phyloP scores from a whole-genome alignment of 2,329 filamentous ascomycete genomes.

The Phialophora tarda region DNA sequence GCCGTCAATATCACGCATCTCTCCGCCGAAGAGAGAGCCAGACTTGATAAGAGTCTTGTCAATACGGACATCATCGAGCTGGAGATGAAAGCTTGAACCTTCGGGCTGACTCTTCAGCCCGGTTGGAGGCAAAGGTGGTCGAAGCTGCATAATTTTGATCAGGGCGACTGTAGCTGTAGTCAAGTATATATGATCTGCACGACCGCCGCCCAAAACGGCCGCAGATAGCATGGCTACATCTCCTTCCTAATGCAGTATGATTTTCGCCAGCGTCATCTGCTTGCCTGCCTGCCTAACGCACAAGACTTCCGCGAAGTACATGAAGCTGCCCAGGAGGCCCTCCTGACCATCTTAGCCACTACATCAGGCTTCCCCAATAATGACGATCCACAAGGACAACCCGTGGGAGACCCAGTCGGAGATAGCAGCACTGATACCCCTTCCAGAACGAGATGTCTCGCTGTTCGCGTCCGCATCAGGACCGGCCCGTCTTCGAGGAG shows the following conservation, averaged over 20 bases:
- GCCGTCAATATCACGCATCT: constrained; percentile 47
- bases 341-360: not conserved
- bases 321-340: not conserved
- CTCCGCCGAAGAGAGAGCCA: constrained; percentile 47
- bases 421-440: constrained; percentile 10
- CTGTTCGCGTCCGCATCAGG: constrained; percentile 44
- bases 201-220: not conserved
- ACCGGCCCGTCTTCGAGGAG: constrained; percentile 35
- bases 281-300: not conserved
- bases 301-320: not conserved
- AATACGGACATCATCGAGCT: constrained; percentile 25
- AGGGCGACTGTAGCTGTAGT: not conserved
- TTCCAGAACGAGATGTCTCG: constrained; percentile 2
- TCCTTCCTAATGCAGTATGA: constrained; percentile 1
- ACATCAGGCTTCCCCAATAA: not conserved
- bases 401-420: constrained; percentile 14
- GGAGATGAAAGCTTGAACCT: constrained; percentile 17
- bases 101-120: not conserved
- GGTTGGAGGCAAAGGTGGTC: not conserved
- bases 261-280: not conserved
- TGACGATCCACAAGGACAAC: constrained; percentile 26
- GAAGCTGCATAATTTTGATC: not conserved
- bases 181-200: not conserved
- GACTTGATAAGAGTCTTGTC: constrained; percentile 26
- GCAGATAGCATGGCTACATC: not conserved